Conservation (phyloP, 805 yeast genomes). For the Ogataea trehalophila region DNA sequence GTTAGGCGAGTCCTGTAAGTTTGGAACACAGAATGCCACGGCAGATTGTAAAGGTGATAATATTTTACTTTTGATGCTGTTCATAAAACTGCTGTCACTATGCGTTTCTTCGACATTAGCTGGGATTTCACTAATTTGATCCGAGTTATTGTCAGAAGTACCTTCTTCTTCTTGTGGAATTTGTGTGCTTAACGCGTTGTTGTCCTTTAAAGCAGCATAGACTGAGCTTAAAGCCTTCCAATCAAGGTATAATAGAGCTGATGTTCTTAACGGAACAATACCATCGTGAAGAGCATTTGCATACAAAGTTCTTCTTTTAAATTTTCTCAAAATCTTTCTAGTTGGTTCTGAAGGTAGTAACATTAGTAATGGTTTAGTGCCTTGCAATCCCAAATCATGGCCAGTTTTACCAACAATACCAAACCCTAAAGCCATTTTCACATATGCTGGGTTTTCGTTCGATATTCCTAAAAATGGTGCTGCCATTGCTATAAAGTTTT, state of each 20-base stretch:
- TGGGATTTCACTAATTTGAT: conserved; percentile 29
- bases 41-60: conserved; percentile 42
- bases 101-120: conserved; percentile 14
- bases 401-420: conserved; percentile 95
- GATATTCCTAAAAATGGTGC: conserved; percentile 86
- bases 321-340: conserved; percentile 53
- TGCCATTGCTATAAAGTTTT: conserved; percentile 78
- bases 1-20: conserved; percentile 15
- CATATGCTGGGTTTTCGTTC: conserved; percentile 81
- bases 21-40: conserved; percentile 38
- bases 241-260: conserved; percentile 80
- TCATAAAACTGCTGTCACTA: conserved; percentile 5
- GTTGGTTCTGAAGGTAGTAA: conserved; percentile 75
- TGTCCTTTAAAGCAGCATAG: conserved; percentile 21
- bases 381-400: conserved; percentile 71
- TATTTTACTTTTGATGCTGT: conserved; percentile 19
- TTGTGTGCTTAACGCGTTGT: conserved; percentile 6
- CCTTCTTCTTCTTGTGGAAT: conserved; percentile 2
- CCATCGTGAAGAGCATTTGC: conserved; percentile 94
- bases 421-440: conserved; percentile 75
- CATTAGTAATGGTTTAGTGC: conserved; percentile 61
- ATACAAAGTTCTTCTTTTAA: conserved; percentile 71
- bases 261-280: conserved; percentile 88
- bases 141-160: not conserved
- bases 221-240: conserved; percentile 69